Evolutionary conservation across 2,329 filamentous ascomycete species (phyloP).

Genomic region (Beauveria varroae): DNA sequence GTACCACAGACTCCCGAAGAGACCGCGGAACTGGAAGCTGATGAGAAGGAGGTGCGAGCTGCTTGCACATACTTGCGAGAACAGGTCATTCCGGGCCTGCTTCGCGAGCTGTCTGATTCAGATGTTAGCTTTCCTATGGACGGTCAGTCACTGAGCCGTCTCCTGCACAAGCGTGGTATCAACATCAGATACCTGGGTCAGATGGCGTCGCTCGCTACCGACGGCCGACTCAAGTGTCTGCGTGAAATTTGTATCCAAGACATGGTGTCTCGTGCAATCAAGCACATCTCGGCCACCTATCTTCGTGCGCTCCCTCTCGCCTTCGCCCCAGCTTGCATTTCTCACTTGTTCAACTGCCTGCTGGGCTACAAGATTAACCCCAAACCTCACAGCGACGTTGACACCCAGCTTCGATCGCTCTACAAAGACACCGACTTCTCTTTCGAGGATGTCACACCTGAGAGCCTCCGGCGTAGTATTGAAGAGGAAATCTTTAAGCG

Average conservation of each 20-base stretch:
- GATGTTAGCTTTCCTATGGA: slow-evolving; percentile 99
- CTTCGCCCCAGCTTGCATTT: slow-evolving; percentile 69
- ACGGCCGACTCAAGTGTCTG: slow-evolving; percentile 68
- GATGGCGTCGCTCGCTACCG: slow-evolving; percentile 63
- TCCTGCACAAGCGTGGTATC: slow-evolving; percentile 94
- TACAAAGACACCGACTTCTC: slow-evolving; percentile 77
- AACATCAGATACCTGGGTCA: slow-evolving; percentile 94
- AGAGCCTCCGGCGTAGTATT: slow-evolving; percentile 61
- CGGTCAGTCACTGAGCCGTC: slow-evolving; percentile 77
- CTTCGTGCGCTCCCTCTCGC: slow-evolving; percentile 72
- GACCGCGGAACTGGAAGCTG: slow-evolving; percentile 71
- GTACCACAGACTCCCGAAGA: slow-evolving; percentile 83
- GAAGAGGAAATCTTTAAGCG: slow-evolving; percentile 63
- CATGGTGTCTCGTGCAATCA: slow-evolving; percentile 93
- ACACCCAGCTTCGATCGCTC: slow-evolving; percentile 63
- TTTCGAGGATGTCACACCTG: slow-evolving; percentile 73
- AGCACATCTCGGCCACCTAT: slow-evolving; percentile 77
- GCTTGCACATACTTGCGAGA: slow-evolving; percentile 72
- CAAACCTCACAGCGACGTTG: slow-evolving; percentile 71
- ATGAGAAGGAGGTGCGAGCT: slow-evolving; percentile 81
- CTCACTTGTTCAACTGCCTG: slow-evolving; percentile 90
- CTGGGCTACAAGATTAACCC: slow-evolving; percentile 69
- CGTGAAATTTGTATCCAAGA: slow-evolving; percentile 75
- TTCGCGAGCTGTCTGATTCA: slow-evolving; percentile 81
- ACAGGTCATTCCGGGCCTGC: slow-evolving; percentile 73